Base-by-base conservation (phyloP, 495 filamentous ascomycete species). In the Trichoderma erinaceum region DNA sequence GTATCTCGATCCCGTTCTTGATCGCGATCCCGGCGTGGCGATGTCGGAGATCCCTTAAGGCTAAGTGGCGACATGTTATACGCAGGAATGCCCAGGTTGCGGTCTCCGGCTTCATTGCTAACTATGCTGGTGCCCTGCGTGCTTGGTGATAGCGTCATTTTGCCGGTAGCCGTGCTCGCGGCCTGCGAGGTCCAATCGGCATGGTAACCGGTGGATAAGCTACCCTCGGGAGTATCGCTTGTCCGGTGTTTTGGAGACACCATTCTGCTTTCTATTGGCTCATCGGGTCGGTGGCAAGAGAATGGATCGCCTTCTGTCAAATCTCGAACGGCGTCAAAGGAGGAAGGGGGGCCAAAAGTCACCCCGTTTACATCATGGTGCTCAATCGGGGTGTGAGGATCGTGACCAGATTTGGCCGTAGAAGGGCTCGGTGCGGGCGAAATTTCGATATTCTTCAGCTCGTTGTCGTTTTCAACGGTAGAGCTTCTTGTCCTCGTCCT, bases 111-210 rank as follows among this genome's bases (percentile, higher is more conserved):
- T 41, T 83, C 81, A 56, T 76, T 75, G 70, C 84, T 86, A 52
- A 80, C 78, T 43, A 86, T 83, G 74, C 83, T 85, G 15, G 84
- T 86, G 16, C 84, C 84, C 73, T 85, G 81, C 7, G 84, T 85
- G 69, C 81, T 84, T 10, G 84, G 84, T 35, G 83, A 85, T n/a
- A 84, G 73, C 29, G 84, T 83, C 81, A 85, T 83, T 74, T 83
- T 84, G 43, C 79, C 78, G 11, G 83, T 85, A 18, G 82, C 83
- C 41, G 82, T 83, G 66, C 81, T 84, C n/a, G 83, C 85, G 18
- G 81, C 82, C 70, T 85, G 84, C 29, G 79, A 82, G 13, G 78
- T 77, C 82, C 83, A 85, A 68, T 85, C 84, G 21, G 80, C 81
- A 5, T 76, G 75, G 46, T 73, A 75, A 5, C 78, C 77, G 5